Evolutionary conservation across 371 early-diverging fungal species (phyloP).

Genomic region (Lichtheimia ramosa): DNA sequence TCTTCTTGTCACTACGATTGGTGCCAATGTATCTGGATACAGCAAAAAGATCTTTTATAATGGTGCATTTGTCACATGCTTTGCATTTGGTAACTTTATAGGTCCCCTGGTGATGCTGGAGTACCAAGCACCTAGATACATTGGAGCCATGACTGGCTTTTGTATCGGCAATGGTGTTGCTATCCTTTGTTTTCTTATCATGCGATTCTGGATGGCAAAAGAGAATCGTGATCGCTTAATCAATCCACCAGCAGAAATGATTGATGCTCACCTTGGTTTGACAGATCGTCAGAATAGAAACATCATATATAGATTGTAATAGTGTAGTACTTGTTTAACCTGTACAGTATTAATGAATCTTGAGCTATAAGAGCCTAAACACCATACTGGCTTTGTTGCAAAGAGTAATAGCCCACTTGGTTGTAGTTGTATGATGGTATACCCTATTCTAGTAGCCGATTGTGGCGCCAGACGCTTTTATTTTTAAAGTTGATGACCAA

Average conservation of each 20-base stretch:
- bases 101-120: conserved; percentile 33
- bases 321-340: too few species aligned
- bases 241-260: conserved; percentile 7
- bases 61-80: conserved; percentile 23
- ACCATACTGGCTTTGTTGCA: too few species aligned
- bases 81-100: conserved; percentile 32
- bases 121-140: conserved; percentile 14
- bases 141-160: conserved; percentile 27
- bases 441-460: too few species aligned
- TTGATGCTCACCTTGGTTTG: conserved; percentile 29
- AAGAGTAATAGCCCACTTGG: too few species aligned
- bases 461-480: too few species aligned
- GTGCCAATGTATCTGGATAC: conserved; percentile 18
- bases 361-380: too few species aligned
- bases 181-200: conserved; percentile 18
- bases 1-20: conserved; percentile 12
- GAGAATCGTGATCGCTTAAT: conserved; percentile 16
- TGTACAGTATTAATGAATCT: too few species aligned
- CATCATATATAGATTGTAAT: too few species aligned
- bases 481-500: too few species aligned
- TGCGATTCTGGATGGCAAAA: conserved; percentile 20
- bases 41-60: conserved; percentile 37
- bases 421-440: too few species aligned
- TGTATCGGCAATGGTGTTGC: conserved; percentile 26
- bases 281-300: too few species aligned